Percentiles rank a stretch among this genome's conserved stretches.
These are phyloP conservation scores for Plasmodium berghei DNA, from an alignment of 169 alveolate genomes.

Conservation along the genomic window DNA sequence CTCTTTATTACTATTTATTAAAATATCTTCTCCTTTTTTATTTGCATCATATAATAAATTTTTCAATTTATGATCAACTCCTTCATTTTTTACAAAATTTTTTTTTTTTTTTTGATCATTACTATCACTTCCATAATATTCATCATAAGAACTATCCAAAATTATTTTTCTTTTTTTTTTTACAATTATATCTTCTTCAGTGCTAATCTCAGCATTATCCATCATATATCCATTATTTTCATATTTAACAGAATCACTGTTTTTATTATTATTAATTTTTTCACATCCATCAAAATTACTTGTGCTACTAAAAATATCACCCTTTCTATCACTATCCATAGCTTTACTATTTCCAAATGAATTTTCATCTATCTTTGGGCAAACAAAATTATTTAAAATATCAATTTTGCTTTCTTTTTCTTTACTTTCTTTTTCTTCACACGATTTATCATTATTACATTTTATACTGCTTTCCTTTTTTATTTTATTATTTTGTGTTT, in stretches of 20 bases:
- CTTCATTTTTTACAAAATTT: background rate
- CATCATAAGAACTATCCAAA: slow-evolving; percentile 32
- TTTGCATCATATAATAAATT: slow-evolving; percentile 39
- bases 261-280: background rate
- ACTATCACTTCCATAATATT: background rate
- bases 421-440: background rate
- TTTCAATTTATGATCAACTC: slow-evolving; percentile 36
- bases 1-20: slow-evolving; percentile 5
- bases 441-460: background rate
- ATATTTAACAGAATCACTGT: background rate
- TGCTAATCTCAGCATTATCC: slow-evolving; percentile 37
- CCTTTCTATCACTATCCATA: background rate
- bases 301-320: background rate
- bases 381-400: slow-evolving; percentile 1
- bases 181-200: slow-evolving; percentile 52
- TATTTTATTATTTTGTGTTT: slow-evolving; percentile 20
- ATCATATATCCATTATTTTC: background rate
- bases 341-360: background rate
- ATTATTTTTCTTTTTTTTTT: slow-evolving; percentile 46
- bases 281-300: background rate
- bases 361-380: background rate
- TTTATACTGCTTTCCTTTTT: background rate
- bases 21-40: slow-evolving; percentile 27
- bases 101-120: background rate
- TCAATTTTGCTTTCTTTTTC: background rate